A percentile compares a stretch with the other conserved stretches of the same genome.
Conservation (phyloP, 805 yeast genomes). For the Diddensiella caesifluorescens region DNA sequence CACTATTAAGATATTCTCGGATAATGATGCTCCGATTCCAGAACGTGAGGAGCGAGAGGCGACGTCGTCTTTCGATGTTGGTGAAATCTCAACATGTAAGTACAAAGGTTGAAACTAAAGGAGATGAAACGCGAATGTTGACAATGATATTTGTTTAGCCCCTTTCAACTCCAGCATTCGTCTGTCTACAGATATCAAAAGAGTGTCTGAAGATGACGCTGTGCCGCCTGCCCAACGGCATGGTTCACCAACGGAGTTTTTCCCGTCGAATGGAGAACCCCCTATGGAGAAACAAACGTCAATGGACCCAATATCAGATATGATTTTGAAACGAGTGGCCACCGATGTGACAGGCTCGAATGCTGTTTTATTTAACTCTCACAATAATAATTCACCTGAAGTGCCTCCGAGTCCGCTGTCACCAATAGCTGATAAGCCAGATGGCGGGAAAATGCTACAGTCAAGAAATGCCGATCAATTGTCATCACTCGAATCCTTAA, state of each 20-base stretch:
- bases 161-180: no score
- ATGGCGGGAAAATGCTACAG: not conserved
- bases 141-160: no score
- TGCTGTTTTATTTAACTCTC: not conserved
- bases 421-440: not conserved
- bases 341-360: conserved; percentile 1
- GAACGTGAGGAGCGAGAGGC: conserved; percentile 1
- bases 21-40: not conserved
- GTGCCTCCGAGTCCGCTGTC: not conserved
- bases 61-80: no score
- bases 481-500: not conserved
- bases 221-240: no score
- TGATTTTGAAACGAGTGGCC: conserved; percentile 13
- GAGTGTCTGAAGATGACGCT: no score
- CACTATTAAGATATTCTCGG: conserved; percentile 6
- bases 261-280: no score
- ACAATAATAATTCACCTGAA: conserved; percentile 2
- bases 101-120: no score
- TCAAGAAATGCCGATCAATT: not conserved
- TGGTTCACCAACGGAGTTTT: no score
- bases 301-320: conserved; percentile 15
- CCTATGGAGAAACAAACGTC: not conserved
- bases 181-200: no score
- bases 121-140: no score
- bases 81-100: no score